A percentile compares a stretch with the other conserved stretches of the same genome.
Conservation (phyloP, 345 rosid genomes). For the Anastatica hierochuntica region DNA sequence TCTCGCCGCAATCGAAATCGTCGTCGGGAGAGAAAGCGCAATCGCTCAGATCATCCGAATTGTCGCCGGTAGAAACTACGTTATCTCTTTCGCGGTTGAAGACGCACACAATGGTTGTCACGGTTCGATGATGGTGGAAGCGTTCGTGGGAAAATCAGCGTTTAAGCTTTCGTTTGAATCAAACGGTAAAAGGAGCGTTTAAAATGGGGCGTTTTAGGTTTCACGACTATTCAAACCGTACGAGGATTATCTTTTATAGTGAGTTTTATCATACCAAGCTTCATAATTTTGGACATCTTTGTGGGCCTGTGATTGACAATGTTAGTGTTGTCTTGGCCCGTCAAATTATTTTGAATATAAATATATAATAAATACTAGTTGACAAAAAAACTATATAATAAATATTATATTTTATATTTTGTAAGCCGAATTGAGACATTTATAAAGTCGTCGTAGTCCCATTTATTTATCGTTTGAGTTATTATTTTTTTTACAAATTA, state of each 20-base stretch:
- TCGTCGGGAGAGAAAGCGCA: constrained; percentile 79
- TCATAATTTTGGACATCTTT: constrained; percentile 62
- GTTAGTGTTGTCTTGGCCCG: constrained; percentile 32
- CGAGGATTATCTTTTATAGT: constrained; percentile 66
- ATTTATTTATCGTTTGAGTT: too few relatives aligned
- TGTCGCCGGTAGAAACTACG: constrained; percentile 32
- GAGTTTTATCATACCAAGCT: constrained; percentile 62
- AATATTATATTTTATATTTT: too few relatives aligned
- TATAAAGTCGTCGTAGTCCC: too few relatives aligned
- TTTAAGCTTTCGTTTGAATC: constrained; percentile 38
- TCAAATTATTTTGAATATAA: not conserved
- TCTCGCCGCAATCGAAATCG: constrained; percentile 45
- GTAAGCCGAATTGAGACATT: too few relatives aligned
- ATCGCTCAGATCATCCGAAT: constrained; percentile 71
- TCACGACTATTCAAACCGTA: constrained; percentile 34
- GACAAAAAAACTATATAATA: too few relatives aligned
- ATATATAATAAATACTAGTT: too few relatives aligned
- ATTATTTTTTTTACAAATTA: too few relatives aligned
- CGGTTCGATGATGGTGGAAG: constrained; percentile 76
- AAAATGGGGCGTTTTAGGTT: constrained; percentile 40
- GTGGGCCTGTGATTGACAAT: constrained; percentile 85
- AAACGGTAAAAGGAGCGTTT: constrained; percentile 40
- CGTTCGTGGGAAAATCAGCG: constrained; percentile 44
- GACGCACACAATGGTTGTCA: constrained; percentile 73
- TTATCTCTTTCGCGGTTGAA: constrained; percentile 46